A percentile compares a stretch with the other conserved stretches of the same genome.
Evolutionary conservation across 1,139 yeast species (phyloP).

Genomic region (Hyphopichia fennica): DNA sequence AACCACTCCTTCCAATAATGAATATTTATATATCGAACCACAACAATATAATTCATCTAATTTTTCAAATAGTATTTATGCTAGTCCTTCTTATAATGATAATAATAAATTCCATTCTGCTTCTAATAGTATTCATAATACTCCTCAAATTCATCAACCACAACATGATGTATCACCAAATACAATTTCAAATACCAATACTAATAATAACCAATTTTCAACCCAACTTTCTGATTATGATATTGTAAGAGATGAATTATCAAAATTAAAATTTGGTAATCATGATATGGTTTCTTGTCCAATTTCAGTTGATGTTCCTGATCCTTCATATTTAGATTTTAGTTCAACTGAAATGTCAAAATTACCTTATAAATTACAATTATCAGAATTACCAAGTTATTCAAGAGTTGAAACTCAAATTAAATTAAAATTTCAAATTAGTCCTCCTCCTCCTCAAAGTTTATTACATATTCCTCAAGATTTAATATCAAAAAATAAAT

Average conservation of each 20-base stretch:
- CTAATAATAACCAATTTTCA: not conserved
- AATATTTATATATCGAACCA: constrained; percentile 24
- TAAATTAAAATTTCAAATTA: constrained; percentile 63
- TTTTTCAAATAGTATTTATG: constrained; percentile 12
- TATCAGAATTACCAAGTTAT: constrained; percentile 68
- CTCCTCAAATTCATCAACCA: constrained; percentile 1
- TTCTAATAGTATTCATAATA: not conserved
- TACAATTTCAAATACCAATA: not conserved
- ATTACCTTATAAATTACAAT: constrained; percentile 58
- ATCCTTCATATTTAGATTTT: constrained; percentile 38
- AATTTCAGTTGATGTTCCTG: constrained; percentile 27
- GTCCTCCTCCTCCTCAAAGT: constrained; percentile 73
- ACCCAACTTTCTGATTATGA: constrained; percentile 39
- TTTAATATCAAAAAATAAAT: constrained; percentile 81
- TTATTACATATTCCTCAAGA: constrained; percentile 81
- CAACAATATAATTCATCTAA: constrained; percentile 11
- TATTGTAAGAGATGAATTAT: constrained; percentile 49
- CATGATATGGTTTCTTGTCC: constrained; percentile 42
- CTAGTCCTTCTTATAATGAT: constrained; percentile 13
- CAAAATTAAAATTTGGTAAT: constrained; percentile 60
- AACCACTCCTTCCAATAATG: constrained; percentile 14
- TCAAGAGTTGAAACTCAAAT: constrained; percentile 96
- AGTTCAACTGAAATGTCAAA: constrained; percentile 34
- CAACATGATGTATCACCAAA: constrained; percentile 1
- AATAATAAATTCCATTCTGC: constrained; percentile 2